phyloP scores from a whole-genome alignment of 768 basidiomycete species.

The Floccularia luteovirens region DNA sequence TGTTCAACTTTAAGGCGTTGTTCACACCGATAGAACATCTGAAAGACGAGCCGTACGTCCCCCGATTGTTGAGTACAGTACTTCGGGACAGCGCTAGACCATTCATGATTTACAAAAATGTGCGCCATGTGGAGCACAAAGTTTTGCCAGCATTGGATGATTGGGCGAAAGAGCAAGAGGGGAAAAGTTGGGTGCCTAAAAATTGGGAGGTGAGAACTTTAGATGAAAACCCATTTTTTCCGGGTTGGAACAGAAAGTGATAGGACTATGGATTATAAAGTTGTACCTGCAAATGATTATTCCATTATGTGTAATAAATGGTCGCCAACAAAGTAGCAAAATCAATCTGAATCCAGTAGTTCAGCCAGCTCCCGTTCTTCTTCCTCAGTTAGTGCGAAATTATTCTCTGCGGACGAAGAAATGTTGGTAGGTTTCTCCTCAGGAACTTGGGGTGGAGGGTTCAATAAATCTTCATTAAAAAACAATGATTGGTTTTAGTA shows the following conservation, averaged over 20 bases:
- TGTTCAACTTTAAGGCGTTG: slow-evolving; percentile 47
- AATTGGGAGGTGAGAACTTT: slow-evolving; percentile 43
- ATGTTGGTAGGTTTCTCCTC: slow-evolving; percentile 30
- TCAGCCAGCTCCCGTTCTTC: slow-evolving; percentile 88
- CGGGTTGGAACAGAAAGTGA: slow-evolving; percentile 27
- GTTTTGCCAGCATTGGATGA: slow-evolving; percentile 34
- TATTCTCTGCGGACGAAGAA: slow-evolving; percentile 10
- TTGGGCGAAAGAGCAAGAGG: slow-evolving; percentile 44
- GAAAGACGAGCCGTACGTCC: slow-evolving; percentile 38
- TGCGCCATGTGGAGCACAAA: slow-evolving; percentile 31
- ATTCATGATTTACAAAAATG: slow-evolving; percentile 37
- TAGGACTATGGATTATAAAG: not conserved
- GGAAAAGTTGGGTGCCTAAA: slow-evolving; percentile 32
- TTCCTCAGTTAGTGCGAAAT: slow-evolving; percentile 66
- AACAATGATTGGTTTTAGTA: not conserved
- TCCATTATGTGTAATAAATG: not conserved
- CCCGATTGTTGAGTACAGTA: slow-evolving; percentile 35
- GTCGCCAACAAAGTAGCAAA: not conserved
- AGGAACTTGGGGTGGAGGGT: slow-evolving; percentile 1
- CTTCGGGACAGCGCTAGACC: slow-evolving; percentile 28
- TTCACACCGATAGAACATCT: slow-evolving; percentile 42
- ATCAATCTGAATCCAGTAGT: slow-evolving; percentile 34
- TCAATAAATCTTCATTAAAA: not conserved
- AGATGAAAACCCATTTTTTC: slow-evolving; percentile 44
- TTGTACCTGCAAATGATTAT: not conserved